phyloP scores from a whole-genome alignment of 2,329 filamentous ascomycete genomes.

The Penicillium corylophilum region DNA sequence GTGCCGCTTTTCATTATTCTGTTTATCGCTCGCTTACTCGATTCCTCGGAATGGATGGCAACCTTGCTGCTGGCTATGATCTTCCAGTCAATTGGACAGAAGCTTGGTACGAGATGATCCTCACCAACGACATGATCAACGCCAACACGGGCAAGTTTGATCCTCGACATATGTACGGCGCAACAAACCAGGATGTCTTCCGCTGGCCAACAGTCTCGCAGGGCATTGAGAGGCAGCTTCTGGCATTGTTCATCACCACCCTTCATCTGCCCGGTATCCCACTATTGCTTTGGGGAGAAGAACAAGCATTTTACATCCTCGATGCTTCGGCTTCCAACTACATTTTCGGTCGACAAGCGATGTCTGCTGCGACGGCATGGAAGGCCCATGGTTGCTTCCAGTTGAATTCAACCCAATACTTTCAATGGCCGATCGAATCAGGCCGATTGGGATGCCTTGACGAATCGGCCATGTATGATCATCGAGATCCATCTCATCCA shows the following conservation, averaged over 20 bases:
- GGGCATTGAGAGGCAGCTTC: conserved; percentile 57
- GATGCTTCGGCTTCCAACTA: conserved; percentile 66
- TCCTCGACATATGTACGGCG: conserved; percentile 64
- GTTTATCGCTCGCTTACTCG: conserved; percentile 63
- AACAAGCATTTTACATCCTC: conserved; percentile 63
- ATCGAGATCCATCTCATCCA: conserved; percentile 62
- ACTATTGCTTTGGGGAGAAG: conserved; percentile 62
- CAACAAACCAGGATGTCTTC: conserved; percentile 66
- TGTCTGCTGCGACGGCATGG: conserved; percentile 63
- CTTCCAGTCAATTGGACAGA: conserved; percentile 55
- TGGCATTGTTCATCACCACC: conserved; percentile 60
- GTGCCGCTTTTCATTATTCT: conserved; percentile 63
- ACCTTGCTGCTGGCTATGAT: conserved; percentile 55
- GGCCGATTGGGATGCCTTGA: conserved; percentile 58
- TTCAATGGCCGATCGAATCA: conserved; percentile 57
- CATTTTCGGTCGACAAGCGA: conserved; percentile 63
- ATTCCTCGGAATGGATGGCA: conserved; percentile 61
- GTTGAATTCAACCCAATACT: conserved; percentile 57
- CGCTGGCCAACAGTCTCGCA: conserved; percentile 61
- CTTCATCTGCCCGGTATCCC: conserved; percentile 62
- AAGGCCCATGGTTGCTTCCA: conserved; percentile 64
- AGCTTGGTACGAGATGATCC: conserved; percentile 57
- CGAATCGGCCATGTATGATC: conserved; percentile 57
- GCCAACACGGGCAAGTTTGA: conserved; percentile 62
- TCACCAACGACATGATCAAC: conserved; percentile 61